Base-by-base conservation (phyloP, 352 stramenopile species). In the Hyaloperonospora brassicae region DNA sequence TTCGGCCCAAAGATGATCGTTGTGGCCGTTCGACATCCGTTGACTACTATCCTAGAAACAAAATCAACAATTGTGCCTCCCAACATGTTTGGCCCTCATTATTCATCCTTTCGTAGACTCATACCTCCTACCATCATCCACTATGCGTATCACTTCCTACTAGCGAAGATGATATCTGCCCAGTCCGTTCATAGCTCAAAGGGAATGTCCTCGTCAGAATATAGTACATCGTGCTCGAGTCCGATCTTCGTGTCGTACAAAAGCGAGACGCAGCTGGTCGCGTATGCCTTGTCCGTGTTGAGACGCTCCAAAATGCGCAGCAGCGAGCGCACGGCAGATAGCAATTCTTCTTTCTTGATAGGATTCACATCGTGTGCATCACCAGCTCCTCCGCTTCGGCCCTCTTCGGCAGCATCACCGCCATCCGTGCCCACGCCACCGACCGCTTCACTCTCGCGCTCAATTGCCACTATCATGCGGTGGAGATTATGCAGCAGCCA, bases 401-500 rank as follows among this genome's bases (percentile, higher is more conserved):
- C 48, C 9, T 73, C 65, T 7, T 68, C 62, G 12, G 57, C 63
- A 2, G 42, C 25, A 10, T 79, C 59, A 34, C 68, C 51, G 59
- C 58, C 49, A 39, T 58, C 64, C n/a, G 69, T 53, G 21, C 52
- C 70, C 10, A 48, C 50, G 23, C 50, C 49, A 31, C 43, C 45
- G 0, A 49, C 46, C 2, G 39, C 52, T 39, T 84, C 67, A 12
- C 56, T 68, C 27, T 86, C 80, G n/a, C 66, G 58, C 42, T 90
- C 80, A 24, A 88, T 86, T 0, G 62, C 66, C 6, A 66, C 70
- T 14, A 76, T 73, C 79, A 94, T 92, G 46, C 83, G 83, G 66
- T 94, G 79, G 30, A 92, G 57, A 39, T 94, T 89, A 61, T 94
- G 84, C 47, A 87, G 85, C 42, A 94, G 57, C 84, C 84, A 94